Conservation (phyloP, 805 yeast genomes). For the Torulaspora gathmanii region DNA sequence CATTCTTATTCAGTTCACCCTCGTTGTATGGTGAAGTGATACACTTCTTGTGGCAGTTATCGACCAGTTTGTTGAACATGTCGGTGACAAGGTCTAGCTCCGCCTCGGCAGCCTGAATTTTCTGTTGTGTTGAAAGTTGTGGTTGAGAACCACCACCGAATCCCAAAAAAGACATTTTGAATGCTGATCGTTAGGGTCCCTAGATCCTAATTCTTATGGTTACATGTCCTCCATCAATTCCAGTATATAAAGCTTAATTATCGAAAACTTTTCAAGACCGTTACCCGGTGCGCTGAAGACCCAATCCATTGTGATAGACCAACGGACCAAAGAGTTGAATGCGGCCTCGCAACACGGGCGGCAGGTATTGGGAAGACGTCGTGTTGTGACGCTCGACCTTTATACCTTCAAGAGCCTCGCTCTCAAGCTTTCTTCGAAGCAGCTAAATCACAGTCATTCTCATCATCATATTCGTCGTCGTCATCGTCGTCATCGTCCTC, state of each 20-base stretch:
- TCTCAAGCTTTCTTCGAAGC: neutral
- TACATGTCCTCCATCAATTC: neutral
- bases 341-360: too few relatives aligned
- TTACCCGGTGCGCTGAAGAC: conserved; percentile 2
- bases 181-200: neutral
- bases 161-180: conserved; percentile 63
- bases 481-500: conserved; percentile 14
- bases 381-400: too few relatives aligned
- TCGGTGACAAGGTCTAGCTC: conserved; percentile 97
- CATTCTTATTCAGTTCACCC: conserved; percentile 71
- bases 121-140: conserved; percentile 67
- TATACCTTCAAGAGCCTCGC: too few relatives aligned
- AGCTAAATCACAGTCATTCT: neutral
- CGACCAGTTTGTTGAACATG: conserved; percentile 91
- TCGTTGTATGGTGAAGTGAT: conserved; percentile 61
- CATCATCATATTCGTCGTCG: conserved; percentile 1
- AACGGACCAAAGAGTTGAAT: too few relatives aligned
- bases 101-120: conserved; percentile 87
- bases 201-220: neutral
- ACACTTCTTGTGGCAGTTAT: conserved; percentile 85
- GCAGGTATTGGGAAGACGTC: too few relatives aligned
- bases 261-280: conserved; percentile 5
- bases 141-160: conserved; percentile 74
- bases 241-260: neutral
- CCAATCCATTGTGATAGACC: too few relatives aligned